Evolutionary conservation across 139 green algal species (phyloP).

Genomic region (Chlamydomonas urium): DNA sequence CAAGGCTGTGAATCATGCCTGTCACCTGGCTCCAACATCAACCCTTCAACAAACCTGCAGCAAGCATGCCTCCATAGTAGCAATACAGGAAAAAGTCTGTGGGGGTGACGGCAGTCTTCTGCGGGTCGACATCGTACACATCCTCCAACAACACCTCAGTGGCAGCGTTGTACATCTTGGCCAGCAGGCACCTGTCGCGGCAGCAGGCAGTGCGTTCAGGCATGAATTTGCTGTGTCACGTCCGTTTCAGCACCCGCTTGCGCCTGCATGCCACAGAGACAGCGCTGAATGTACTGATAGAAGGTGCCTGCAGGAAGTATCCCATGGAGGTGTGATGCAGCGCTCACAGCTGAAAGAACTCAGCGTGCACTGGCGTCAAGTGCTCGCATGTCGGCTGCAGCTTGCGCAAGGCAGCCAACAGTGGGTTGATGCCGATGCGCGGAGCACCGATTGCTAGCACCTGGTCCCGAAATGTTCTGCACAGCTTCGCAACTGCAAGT

Average conservation of each 20-base stretch:
- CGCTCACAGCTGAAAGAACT: slow-evolving; percentile 69
- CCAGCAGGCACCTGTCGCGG: slow-evolving; percentile 69
- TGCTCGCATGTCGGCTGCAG: slow-evolving; percentile 50
- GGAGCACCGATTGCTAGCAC: slow-evolving; percentile 28
- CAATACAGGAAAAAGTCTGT: slow-evolving; percentile 89
- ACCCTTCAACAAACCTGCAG: slow-evolving; percentile 59
- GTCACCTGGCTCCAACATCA: too few species aligned
- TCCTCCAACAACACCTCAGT: slow-evolving; percentile 55
- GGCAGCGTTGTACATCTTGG: slow-evolving; percentile 67
- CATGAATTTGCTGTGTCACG: not conserved
- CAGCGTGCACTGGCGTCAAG: slow-evolving; percentile 82
- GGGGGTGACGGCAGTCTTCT: slow-evolving; percentile 49
- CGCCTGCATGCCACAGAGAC: not conserved
- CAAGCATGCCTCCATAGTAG: slow-evolving; percentile 88
- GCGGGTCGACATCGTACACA: slow-evolving; percentile 71
- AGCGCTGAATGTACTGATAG: not conserved
- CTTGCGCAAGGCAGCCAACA: slow-evolving; percentile 54
- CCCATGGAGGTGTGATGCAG: not conserved
- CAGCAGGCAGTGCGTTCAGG: not conserved
- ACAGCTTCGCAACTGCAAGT: slow-evolving; percentile 56
- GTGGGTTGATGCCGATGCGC: slow-evolving; percentile 52
- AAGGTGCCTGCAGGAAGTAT: not conserved
- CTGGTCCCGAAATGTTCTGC: slow-evolving; percentile 50
- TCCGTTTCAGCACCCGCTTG: not conserved
- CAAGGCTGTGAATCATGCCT: too few species aligned